Percentiles rank a stretch among this genome's conserved stretches.
Conservation (phyloP, 2,329 filamentous ascomycete species). For the Exophiala mesophila region DNA sequence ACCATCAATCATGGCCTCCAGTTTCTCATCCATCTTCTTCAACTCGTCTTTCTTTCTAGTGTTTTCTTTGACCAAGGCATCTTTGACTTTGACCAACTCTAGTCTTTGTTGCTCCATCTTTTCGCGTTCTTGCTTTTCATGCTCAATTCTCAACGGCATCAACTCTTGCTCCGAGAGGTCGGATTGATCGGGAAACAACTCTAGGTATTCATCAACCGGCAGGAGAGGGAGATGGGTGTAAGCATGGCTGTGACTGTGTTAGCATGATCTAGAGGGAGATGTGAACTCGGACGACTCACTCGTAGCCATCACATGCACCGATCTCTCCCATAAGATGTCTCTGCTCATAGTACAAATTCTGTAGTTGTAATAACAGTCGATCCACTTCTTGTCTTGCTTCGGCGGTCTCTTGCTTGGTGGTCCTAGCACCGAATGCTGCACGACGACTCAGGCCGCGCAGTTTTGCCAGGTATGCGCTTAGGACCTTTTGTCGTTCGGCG, state of each 20-base stretch:
- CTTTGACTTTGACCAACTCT: slow-evolving; percentile 67
- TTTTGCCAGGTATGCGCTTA: slow-evolving; percentile 73
- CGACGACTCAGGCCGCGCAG: slow-evolving; percentile 78
- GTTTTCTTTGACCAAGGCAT: slow-evolving; percentile 67
- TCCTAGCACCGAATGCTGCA: slow-evolving; percentile 72
- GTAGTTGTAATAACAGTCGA: slow-evolving; percentile 80
- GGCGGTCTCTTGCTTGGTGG: slow-evolving; percentile 80
- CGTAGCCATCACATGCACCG: slow-evolving; percentile 79
- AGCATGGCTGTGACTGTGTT: slow-evolving; percentile 60
- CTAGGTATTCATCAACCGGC: slow-evolving; percentile 75
- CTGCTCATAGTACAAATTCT: slow-evolving; percentile 96
- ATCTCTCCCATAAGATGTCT: slow-evolving; percentile 87
- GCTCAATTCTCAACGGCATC: slow-evolving; percentile 85
- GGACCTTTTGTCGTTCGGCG: slow-evolving; percentile 71
- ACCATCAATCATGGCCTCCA: slow-evolving; percentile 87
- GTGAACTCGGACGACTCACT: slow-evolving; percentile 57
- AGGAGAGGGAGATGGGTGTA: slow-evolving; percentile 83
- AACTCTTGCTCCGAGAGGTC: slow-evolving; percentile 70
- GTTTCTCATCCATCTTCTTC: slow-evolving; percentile 80
- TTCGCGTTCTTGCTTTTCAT: slow-evolving; percentile 81
- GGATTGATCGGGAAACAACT: slow-evolving; percentile 68
- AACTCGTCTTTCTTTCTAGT: slow-evolving; percentile 92
- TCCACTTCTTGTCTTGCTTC: slow-evolving; percentile 90
- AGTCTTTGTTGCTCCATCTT: slow-evolving; percentile 78
- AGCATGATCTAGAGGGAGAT: too few species aligned